Percentiles rank a stretch among this genome's conserved stretches.
These are phyloP conservation scores for Ceratocystis alfenasii DNA, from an alignment of 2,329 filamentous ascomycete species.

Conservation along the genomic window DNA sequence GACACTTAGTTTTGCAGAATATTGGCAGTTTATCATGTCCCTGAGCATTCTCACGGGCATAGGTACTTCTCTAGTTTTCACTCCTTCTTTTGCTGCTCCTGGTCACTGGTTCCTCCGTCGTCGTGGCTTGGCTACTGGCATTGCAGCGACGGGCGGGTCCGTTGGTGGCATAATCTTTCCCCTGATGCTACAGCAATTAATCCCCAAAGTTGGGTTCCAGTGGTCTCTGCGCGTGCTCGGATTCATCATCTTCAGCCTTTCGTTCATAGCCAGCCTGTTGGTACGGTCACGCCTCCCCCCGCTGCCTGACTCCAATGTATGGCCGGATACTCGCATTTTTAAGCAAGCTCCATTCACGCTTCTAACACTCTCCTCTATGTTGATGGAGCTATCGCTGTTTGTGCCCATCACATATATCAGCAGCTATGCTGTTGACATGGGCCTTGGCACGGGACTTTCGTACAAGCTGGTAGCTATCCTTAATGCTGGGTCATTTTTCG, in stretches of 20 bases:
- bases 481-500: constrained; percentile 66
- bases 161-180: constrained; percentile 57
- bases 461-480: constrained; percentile 71
- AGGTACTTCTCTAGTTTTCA: constrained; percentile 65
- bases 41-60: constrained; percentile 63
- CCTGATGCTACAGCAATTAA: constrained; percentile 35
- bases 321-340: constrained; percentile 53
- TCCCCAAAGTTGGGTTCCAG: constrained; percentile 37
- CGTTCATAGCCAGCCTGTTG: constrained; percentile 37
- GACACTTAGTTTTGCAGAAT: constrained; percentile 33
- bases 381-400: constrained; percentile 59
- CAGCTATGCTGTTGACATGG: constrained; percentile 44
- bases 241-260: constrained; percentile 38
- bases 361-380: constrained; percentile 51
- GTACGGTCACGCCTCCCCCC: constrained; percentile 45
- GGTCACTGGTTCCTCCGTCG: constrained; percentile 68
- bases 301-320: constrained; percentile 31
- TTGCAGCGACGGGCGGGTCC: constrained; percentile 57
- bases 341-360: constrained; percentile 47
- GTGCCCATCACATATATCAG: constrained; percentile 67
- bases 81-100: constrained; percentile 60
- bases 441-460: constrained; percentile 24
- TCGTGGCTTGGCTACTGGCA: constrained; percentile 66
- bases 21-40: constrained; percentile 70
- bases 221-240: constrained; percentile 41